These are phyloP conservation scores for Dactylellina drechsleri DNA, from an alignment of 2,329 filamentous ascomycete species.

Conservation along the genomic window DNA sequence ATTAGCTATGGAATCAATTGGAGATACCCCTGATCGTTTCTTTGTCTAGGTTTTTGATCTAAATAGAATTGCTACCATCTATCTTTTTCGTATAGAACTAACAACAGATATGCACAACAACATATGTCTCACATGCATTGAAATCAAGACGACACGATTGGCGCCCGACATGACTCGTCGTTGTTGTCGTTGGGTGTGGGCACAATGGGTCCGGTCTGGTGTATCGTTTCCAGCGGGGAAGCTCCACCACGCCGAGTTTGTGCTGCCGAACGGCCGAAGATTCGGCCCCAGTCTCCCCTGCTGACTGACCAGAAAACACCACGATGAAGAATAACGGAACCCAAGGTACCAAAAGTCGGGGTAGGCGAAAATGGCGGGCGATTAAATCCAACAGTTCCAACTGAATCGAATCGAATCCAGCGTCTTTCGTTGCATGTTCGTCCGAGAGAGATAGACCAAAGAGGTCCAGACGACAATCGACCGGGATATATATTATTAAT, in stretches of 20 bases:
- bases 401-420: neutral
- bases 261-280: conserved; percentile 21
- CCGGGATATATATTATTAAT: conserved; percentile 24
- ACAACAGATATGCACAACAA: no score
- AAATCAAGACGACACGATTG: neutral
- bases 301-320: conserved; percentile 1
- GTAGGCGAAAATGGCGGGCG: neutral
- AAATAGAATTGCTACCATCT: no score
- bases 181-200: neutral
- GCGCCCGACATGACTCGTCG: neutral
- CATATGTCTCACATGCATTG: neutral
- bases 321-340: neutral
- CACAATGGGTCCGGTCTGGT: neutral
- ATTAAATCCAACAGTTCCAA: conserved; percentile 2
- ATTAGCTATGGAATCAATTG: neutral
- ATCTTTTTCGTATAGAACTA: no score
- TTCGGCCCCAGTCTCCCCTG: neutral
- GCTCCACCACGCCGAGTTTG: conserved; percentile 10
- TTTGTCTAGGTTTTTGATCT: no score
- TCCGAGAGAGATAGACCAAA: neutral
- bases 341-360: neutral
- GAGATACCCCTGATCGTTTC: neutral
- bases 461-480: conserved; percentile 25
- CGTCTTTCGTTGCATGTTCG: no score
- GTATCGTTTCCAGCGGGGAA: neutral